These are phyloP conservation scores for Glarea lozoyensis DNA, from an alignment of 495 filamentous ascomycete genomes.

Conservation along the genomic window DNA sequence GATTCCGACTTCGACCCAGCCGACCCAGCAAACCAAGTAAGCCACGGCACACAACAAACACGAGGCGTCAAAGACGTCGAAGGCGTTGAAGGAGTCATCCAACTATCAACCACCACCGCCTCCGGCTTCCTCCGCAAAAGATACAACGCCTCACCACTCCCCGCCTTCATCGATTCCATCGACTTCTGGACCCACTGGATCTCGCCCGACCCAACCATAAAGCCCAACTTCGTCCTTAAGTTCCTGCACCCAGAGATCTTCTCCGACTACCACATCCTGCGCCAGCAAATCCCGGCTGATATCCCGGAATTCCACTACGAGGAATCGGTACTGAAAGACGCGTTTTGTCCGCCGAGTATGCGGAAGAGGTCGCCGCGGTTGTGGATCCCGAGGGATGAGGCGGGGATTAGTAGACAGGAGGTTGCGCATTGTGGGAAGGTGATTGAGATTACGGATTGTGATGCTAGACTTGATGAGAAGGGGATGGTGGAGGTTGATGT, in stretches of 20 bases:
- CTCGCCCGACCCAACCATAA: constrained; percentile 22
- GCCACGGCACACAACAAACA: constrained; percentile 25
- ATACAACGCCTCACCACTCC: constrained; percentile 24
- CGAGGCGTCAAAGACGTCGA: constrained; percentile 22
- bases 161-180: constrained; percentile 28
- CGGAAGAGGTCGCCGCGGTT: constrained; percentile 56
- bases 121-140: constrained; percentile 13
- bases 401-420: constrained; percentile 74
- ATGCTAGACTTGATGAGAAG: constrained; percentile 69
- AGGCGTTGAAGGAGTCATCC: constrained; percentile 17
- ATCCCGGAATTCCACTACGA: constrained; percentile 41
- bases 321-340: constrained; percentile 51
- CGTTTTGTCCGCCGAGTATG: constrained; percentile 73
- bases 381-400: constrained; percentile 73
- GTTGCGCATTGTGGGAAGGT: constrained; percentile 60
- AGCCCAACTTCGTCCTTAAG: constrained; percentile 44
- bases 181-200: constrained; percentile 22
- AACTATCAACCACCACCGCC: constrained; percentile 18
- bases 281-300: constrained; percentile 54
- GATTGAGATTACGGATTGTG: constrained; percentile 65
- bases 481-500: constrained; percentile 64
- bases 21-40: constrained; percentile 21
- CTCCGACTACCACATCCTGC: constrained; percentile 60
- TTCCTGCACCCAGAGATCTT: constrained; percentile 75
- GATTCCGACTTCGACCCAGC: constrained; percentile 25